Evolutionary conservation across 176 grass and related monocot species (phyloP), one percentile per base, ranked within the genome.

Genomic region (Secale cereale): DNA sequence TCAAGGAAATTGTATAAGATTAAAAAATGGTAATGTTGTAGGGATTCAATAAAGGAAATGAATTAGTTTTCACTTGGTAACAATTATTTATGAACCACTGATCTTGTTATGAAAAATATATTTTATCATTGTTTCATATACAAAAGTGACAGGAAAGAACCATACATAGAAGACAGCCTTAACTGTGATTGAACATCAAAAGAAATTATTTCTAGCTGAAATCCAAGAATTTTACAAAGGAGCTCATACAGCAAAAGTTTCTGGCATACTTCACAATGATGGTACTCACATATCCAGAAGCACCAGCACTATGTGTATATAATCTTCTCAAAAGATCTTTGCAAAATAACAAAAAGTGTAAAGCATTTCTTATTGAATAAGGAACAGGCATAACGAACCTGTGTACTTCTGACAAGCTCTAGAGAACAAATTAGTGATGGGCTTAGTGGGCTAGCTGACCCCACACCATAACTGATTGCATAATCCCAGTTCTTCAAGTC

Each of bases 351-450:
- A 80, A 57, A 76, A 62, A 5, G 6, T 15, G 14, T 19, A 14
- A 69, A 85, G 15, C 27, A 14, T 85, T 85, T 67, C 20, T 30
- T 33, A 59, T 25, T 20, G 23, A 43, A 78, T 70, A 83, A 59
- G 67, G 46, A 82, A 75, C 3, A 50, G 77, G 0, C 43, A 65
- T 14, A 62, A 45, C 66, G 70, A 84, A 98, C 91, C 83, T 95
- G 79, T 86, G 85, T 90, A 83, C 39, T 93, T 88, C 87, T 84
- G 39, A 78, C 87, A 90, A 95, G 81, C 65, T 98, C 91, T 78
- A 95, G 87, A 45, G 89, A 89, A 56, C 94, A 92, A 63, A 90
- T 98, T 81, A 93, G 89, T 70, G 91, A 98, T 84, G 95, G 95
- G 77, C 87, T 93, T 35, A 95, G 87, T 4, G 95, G 93, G 57